phyloP scores from a whole-genome alignment of 2,329 filamentous ascomycete genomes.

The Phyllosticta paracitricarpa region DNA sequence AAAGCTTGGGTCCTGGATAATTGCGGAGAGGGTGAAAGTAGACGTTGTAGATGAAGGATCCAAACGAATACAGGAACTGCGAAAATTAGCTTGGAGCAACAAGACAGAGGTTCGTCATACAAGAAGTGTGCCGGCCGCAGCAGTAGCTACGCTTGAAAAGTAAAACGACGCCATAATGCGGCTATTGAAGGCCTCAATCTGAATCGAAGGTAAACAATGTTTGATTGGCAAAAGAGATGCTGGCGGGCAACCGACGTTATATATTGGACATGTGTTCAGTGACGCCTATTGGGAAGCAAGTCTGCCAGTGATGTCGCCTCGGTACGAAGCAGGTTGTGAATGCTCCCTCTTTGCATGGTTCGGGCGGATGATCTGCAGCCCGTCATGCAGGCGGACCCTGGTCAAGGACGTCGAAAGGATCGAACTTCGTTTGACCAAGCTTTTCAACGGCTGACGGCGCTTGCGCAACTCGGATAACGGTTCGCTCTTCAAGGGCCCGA shows the following conservation, averaged over 20 bases:
- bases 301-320: neutral
- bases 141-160: neutral
- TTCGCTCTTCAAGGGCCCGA: neutral
- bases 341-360: neutral
- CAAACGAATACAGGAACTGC: neutral
- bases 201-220: neutral
- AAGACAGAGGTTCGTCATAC: neutral
- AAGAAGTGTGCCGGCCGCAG: neutral
- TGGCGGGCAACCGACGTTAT: neutral
- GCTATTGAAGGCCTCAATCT: neutral
- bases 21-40: constrained; percentile 10
- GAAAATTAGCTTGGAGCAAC: neutral
- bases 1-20: constrained; percentile 9
- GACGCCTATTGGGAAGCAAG: neutral
- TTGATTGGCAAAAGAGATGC: neutral
- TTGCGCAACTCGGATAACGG: neutral
- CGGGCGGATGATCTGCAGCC: neutral
- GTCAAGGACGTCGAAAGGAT: neutral
- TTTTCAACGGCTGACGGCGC: neutral
- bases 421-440: neutral
- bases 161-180: neutral
- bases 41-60: constrained; percentile 3
- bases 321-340: neutral
- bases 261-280: neutral
- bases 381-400: neutral